Conservation (phyloP, 805 yeast genomes). For the Yamadazyma paraphyllophila region DNA sequence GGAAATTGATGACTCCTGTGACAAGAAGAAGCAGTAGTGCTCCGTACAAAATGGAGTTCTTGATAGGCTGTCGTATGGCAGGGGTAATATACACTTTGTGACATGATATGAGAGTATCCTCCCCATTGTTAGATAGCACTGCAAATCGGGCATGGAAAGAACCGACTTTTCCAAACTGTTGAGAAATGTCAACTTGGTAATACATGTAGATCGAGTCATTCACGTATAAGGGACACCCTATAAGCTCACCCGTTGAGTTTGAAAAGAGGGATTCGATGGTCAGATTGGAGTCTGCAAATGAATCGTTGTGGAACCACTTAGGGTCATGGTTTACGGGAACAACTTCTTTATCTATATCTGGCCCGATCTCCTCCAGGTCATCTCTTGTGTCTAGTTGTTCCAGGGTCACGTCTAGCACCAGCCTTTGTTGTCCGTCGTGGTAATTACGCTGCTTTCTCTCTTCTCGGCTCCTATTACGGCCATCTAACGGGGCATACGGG, state of each 20-base stretch:
- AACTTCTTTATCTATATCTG: background rate
- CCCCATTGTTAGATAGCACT: conserved; percentile 38
- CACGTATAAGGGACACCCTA: conserved; percentile 35
- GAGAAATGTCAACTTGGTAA: conserved; percentile 39
- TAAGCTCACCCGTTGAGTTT: conserved; percentile 25
- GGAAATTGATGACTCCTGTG: conserved; percentile 39
- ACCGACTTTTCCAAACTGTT: conserved; percentile 42
- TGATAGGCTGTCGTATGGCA: conserved; percentile 28
- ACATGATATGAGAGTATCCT: conserved; percentile 46
- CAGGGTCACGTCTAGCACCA: background rate
- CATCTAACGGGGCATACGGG: conserved; percentile 9
- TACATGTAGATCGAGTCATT: conserved; percentile 37
- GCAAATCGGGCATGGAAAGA: conserved; percentile 44
- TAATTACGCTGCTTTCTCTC: too few relatives aligned
- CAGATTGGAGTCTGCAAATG: conserved; percentile 15
- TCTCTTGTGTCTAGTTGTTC: background rate
- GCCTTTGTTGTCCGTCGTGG: too few relatives aligned
- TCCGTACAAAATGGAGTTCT: conserved; percentile 35
- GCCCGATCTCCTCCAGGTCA: background rate
- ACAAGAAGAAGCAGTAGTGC: conserved; percentile 38
- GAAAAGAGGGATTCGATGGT: conserved; percentile 20
- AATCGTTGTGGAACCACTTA: background rate
- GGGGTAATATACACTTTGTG: conserved; percentile 50
- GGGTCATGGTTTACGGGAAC: background rate
- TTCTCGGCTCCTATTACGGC: background rate